Evolutionary conservation across 2,329 filamentous ascomycete genomes (phyloP), one percentile per base, ranked within the genome.

Genomic region (Sporothrix mexicana): DNA sequence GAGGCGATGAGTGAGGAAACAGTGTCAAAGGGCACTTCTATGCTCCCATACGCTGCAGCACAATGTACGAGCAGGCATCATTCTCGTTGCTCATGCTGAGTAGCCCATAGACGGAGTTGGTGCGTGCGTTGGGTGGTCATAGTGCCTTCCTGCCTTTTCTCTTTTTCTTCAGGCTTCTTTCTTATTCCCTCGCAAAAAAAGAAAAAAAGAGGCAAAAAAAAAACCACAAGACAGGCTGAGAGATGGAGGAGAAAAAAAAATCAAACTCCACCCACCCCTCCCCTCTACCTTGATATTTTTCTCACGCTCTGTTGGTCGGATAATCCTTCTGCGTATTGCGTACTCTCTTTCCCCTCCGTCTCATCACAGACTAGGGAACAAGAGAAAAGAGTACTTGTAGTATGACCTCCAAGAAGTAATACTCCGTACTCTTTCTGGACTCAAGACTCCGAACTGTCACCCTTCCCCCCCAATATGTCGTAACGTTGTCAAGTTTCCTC

Each of bases 271-370:
- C n/a, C 61, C 41, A 64, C n/a, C n/a, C 61, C n/a, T 62, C 59
- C 9, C 41, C 30, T n/a, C n/a, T 64, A 45, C n/a, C 41, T 45
- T 64, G 41, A 23, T 45, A 5, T 36, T 45, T 45, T 64, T 45
- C 61, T 66, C 41, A 47, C 10, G 5, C 41, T 25, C 23, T 41
- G 41, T 47, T 30, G 10, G 12, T 23, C n/a, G 41, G 41, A 47
- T 17, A 47, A 47, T 62, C 30, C 57, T 66, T 66, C 47, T 66
- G 61, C 61, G 45, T 23, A 3, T 64, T 64, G 61, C 59, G 43
- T 23, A 2, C 8, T n/a, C 20, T 47, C 61, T 10, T 5, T 20
- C 47, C 41, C 20, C 20, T 66, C 20, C 41, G 57, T 20, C 57
- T 41, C 57, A n/a, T 62, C 57, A 62, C 57, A 62, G 41, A 62